phyloP scores from a whole-genome alignment of 805 yeast genomes.

The Jamesozyma hellenica region DNA sequence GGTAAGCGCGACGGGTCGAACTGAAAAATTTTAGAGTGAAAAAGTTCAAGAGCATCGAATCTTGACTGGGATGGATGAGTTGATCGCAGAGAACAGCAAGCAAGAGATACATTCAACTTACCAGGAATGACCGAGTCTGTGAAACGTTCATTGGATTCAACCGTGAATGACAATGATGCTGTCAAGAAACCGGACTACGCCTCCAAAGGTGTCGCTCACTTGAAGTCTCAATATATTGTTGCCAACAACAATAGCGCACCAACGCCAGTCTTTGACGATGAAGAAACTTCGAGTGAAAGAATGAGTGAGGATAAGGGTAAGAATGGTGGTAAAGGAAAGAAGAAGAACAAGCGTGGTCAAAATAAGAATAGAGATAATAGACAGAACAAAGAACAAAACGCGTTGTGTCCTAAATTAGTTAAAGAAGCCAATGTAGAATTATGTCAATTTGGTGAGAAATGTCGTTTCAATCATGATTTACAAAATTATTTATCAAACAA shows the following conservation, averaged over 20 bases:
- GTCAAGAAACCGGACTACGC: slow-evolving; percentile 19
- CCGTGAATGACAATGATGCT: not conserved
- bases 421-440: slow-evolving; percentile 35
- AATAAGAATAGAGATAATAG: slow-evolving; percentile 71
- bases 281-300: slow-evolving; percentile 34
- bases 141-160: not conserved
- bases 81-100: too few species aligned
- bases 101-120: too few species aligned
- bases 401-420: slow-evolving; percentile 54
- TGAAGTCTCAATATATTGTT: slow-evolving; percentile 61
- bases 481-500: slow-evolving; percentile 53
- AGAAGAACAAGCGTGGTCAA: slow-evolving; percentile 59
- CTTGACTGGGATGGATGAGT: too few species aligned
- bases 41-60: too few species aligned
- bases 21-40: too few species aligned
- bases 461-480: slow-evolving; percentile 72
- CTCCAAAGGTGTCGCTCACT: slow-evolving; percentile 58
- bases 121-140: not conserved
- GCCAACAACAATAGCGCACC: slow-evolving; percentile 7
- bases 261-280: slow-evolving; percentile 26
- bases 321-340: too few species aligned
- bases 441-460: slow-evolving; percentile 63
- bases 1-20: too few species aligned
- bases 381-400: slow-evolving; percentile 53
- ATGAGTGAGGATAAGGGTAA: slow-evolving; percentile 31